Percentiles rank a stretch among this genome's conserved stretches.
phyloP scores from a whole-genome alignment of 2,329 filamentous ascomycete species.

The Nothomitra cinnamomea region DNA sequence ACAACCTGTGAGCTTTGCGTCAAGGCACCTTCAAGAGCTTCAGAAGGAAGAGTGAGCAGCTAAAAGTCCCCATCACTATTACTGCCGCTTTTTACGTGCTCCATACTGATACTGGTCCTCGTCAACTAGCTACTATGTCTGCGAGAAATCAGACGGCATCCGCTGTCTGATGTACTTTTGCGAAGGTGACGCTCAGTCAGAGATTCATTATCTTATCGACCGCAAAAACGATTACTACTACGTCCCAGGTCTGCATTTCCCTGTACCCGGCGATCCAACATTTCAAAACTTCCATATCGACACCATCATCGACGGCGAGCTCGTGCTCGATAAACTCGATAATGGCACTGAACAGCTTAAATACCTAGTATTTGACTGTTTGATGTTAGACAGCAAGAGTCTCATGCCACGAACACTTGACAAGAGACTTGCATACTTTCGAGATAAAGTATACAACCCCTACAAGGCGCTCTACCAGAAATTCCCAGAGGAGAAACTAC shows the following conservation, averaged over 20 bases:
- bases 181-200: slow-evolving; percentile 39
- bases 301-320: slow-evolving; percentile 82
- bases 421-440: slow-evolving; percentile 77
- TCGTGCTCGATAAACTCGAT: slow-evolving; percentile 66
- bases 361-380: slow-evolving; percentile 86
- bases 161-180: slow-evolving; percentile 89
- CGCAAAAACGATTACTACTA: slow-evolving; percentile 96
- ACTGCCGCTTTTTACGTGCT: not conserved
- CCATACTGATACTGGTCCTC: not conserved
- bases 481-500: slow-evolving; percentile 51
- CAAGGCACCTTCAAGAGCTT: slow-evolving; percentile 68
- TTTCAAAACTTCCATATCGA: slow-evolving; percentile 53
- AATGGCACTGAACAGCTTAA: slow-evolving; percentile 53
- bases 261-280: slow-evolving; percentile 41
- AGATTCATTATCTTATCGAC: slow-evolving; percentile 85
- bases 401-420: slow-evolving; percentile 68
- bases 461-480: slow-evolving; percentile 45
- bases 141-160: slow-evolving; percentile 95
- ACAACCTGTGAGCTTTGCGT: slow-evolving; percentile 83
- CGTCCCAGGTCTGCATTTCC: slow-evolving; percentile 67
- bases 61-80: not conserved
- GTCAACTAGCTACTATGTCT: slow-evolving; percentile 64
- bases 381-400: slow-evolving; percentile 60
- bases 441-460: slow-evolving; percentile 55
- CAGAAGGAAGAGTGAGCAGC: slow-evolving; percentile 50